Base-by-base conservation (phyloP, 371 early-diverging fungal species). In the Apophysomyces trapeziformis region DNA sequence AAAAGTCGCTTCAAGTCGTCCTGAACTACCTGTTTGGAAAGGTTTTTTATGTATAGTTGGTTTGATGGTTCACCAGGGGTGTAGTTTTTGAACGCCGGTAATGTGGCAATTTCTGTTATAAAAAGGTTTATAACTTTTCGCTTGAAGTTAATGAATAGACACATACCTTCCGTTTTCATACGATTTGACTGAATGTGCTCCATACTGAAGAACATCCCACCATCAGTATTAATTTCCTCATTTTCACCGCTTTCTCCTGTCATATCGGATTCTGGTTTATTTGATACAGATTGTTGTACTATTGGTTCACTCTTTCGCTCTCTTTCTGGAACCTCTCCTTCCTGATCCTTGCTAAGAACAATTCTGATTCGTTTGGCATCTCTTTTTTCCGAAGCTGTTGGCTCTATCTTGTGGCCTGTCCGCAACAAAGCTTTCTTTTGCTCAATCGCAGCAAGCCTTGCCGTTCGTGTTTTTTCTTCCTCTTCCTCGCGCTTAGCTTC, bases 31-130 rank as follows among this genome's bases (percentile, higher is more conserved):
- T 73, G 50, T 64, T 78, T 83, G 16, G 58, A 45, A 7, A 83
- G 63, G 43, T 83, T 83, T 50, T 83, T 83, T 57, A 83, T 62
- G 38, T 74, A 83, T 0, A 83, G 43, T 37, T 64, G 72, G 4
- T 61, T 47, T 9, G 63, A 65, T 1, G 79, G 77, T 21, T 57
- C 32, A 0, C 83, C 83, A 37, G 68, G 54, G 1, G 56, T 44
- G 41, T 82, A 80, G 44, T 69, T 68, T 38, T 70, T 73, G 54
- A 78, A 80, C 2, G 75, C 75, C 14, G 77, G 61, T 13, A 74
- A 39, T 21, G 70, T 59, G 21, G 58, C 32, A 9, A 73, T 32
- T 36, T 79, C 74, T 76, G n/a, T 57, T 2, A 21, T 8, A 32
- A 43, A n/a, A 39, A 26, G 32, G 47, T 44, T 36, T 21, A 21